Evolutionary conservation across 441 rosid species (phyloP), one percentile per base, ranked within the genome.

Genomic region (Flueggea neowawraea): DNA sequence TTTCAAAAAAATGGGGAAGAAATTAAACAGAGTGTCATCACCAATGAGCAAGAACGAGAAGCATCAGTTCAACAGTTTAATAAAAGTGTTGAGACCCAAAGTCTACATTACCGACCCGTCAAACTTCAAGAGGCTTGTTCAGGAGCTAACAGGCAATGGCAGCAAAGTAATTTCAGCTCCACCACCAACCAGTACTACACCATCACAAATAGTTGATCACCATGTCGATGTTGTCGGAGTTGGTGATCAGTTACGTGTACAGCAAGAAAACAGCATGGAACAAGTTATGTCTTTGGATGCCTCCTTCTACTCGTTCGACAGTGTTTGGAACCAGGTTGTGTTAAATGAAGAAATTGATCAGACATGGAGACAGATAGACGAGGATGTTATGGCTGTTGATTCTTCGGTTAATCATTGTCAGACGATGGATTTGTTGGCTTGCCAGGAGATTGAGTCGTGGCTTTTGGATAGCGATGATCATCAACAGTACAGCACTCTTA

Each of bases 341-440:
- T 10, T 48, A 0, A 13, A 49, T 16, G 55, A 49, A 17, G 55
- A 64, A 16, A 56, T 57, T 16, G 28, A 65, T 57, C 43, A 41
- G 9, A 16, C 62, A 0, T 65, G 69, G 69, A 51, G 51, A 6
- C 56, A 65, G 39, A 57, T 57, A 17, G 17, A 57, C 4, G 39
- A 57, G 36, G 31, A 57, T 65, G 52, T 41, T n/a, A 10, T 33
- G 3, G 31, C 61, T 16, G 55, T 64, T 36, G 68, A 56, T 17
- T 22, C 56, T 2, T 39, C 36, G 0, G 10, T 49, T 36, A 2
- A 33, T n/a, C 9, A 16, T 6, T 6, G 45, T 6, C 8, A 6
- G 8, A 6, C 10, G n/a, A 22, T 13, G 49, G 48, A 55, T 2
- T 55, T 54, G 13, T 32, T 58, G 31, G 11, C 47, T 31, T n/a